Percentiles rank a stretch among this genome's conserved stretches.
Evolutionary conservation across 805 yeast species (phyloP).

Genomic region (Saccharomycopsis sp.): DNA sequence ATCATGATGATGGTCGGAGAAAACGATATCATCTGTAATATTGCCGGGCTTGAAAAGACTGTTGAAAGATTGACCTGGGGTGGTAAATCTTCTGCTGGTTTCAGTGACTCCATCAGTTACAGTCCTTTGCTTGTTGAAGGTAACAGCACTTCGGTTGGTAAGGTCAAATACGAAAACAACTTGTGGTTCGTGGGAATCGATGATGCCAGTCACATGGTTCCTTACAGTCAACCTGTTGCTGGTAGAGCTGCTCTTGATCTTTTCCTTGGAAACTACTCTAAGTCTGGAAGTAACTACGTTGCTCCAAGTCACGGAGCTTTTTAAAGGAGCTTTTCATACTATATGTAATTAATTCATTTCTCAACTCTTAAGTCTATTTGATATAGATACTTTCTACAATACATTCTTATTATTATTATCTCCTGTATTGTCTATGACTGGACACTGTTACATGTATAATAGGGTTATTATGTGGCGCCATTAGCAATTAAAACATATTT

Average conservation of each 20-base stretch:
- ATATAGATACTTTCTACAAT: not conserved
- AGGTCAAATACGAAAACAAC: slow-evolving; percentile 42
- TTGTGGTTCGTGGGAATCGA: slow-evolving; percentile 79
- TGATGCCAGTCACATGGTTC: slow-evolving; percentile 96
- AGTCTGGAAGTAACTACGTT: slow-evolving; percentile 4
- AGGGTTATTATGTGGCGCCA: no score
- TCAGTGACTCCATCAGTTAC: not conserved
- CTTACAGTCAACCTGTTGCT: slow-evolving; percentile 74
- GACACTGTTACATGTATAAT: no score
- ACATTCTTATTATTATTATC: not conserved
- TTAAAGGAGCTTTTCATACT: not conserved
- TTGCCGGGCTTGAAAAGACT: slow-evolving; percentile 54
- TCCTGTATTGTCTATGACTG: no score
- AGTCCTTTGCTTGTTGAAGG: not conserved
- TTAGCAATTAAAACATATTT: no score
- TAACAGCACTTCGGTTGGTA: slow-evolving; percentile 28
- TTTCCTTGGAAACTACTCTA: slow-evolving; percentile 34
- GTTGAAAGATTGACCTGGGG: slow-evolving; percentile 49
- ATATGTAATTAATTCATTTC: not conserved
- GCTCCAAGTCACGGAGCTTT: slow-evolving; percentile 16
- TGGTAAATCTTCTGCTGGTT: slow-evolving; percentile 10
- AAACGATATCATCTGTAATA: slow-evolving; percentile 67
- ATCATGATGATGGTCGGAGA: slow-evolving; percentile 63
- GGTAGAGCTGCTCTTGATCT: slow-evolving; percentile 58
- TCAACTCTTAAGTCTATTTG: not conserved